phyloP scores from a whole-genome alignment of 768 basidiomycete species.

The Leccinellum rugosiceps region DNA sequence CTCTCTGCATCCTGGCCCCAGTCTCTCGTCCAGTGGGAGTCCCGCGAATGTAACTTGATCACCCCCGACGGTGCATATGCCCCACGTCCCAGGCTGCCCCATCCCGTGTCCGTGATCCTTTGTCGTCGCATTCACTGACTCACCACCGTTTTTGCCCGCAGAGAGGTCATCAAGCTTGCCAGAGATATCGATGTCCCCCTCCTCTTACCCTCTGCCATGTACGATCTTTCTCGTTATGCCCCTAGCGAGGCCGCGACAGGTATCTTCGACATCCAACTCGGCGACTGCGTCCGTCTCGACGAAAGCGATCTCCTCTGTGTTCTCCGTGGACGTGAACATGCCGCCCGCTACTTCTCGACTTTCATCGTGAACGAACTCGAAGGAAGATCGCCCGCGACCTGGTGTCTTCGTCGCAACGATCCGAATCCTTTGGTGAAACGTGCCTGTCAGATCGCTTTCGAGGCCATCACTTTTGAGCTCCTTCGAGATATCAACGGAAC shows the following conservation, averaged over 20 bases:
- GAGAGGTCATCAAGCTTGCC: conserved; percentile 66
- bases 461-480: conserved; percentile 70
- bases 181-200: conserved; percentile 51
- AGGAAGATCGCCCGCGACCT: conserved; percentile 49
- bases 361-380: conserved; percentile 76
- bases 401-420: conserved; percentile 51
- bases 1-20: conserved; percentile 58
- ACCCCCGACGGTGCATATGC: conserved; percentile 49
- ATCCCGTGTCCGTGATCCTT: conserved; percentile 57
- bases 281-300: conserved; percentile 40
- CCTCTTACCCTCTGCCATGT: conserved; percentile 73
- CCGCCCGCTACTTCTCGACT: conserved; percentile 70
- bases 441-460: conserved; percentile 68
- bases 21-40: conserved; percentile 63
- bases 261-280: conserved; percentile 36
- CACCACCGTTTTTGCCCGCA: conserved; percentile 25
- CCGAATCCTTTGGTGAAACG: conserved; percentile 43
- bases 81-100: conserved; percentile 53
- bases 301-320: conserved; percentile 55
- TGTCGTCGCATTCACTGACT: conserved; percentile 1
- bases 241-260: conserved; percentile 61
- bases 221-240: conserved; percentile 69
- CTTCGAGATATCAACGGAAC: conserved; percentile 71
- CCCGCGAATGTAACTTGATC: conserved; percentile 57
- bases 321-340: conserved; percentile 68